Conservation (phyloP, 495 filamentous ascomycete genomes). For the Cryomyces minteri region DNA sequence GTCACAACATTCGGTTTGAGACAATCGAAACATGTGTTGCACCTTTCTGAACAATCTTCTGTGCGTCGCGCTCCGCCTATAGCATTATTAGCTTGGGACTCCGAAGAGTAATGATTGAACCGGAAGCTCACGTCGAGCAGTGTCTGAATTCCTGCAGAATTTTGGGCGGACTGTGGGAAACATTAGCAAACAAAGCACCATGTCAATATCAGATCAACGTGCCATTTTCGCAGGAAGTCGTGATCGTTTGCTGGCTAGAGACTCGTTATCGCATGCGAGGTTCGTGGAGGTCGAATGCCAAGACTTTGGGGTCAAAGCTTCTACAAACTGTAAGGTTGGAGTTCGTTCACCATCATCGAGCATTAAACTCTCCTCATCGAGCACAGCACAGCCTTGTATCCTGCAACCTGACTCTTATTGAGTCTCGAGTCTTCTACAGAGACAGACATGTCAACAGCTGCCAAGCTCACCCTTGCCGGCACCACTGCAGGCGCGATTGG, state of each 20-base stretch:
- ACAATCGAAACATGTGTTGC: not conserved
- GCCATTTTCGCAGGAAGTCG: no score
- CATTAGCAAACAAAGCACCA: no score
- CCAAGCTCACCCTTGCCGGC: constrained; percentile 64
- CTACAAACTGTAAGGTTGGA: not conserved
- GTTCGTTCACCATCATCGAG: no score
- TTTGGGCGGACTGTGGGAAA: constrained; percentile 68
- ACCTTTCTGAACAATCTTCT: constrained; percentile 98
- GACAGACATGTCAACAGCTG: constrained; percentile 60
- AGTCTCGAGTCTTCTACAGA: not conserved
- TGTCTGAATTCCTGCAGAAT: constrained; percentile 94
- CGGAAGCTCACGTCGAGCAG: constrained; percentile 73
- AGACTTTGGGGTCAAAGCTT: no score
- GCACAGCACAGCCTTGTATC: not conserved
- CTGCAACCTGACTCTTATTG: not conserved
- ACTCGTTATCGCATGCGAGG: no score
- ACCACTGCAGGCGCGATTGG: constrained; percentile 58
- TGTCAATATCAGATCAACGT: no score
- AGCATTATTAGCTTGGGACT: constrained; percentile 14
- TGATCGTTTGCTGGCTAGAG: no score
- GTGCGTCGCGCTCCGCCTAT: constrained; percentile 93
- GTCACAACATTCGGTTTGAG: no score
- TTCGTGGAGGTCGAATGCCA: no score
- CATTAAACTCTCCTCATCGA: no score
- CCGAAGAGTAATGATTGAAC: not conserved